Evolutionary conservation across 2,329 filamentous ascomycete genomes (phyloP), one percentile per base, ranked within the genome.

Genomic region (Ophiostoma montium): DNA sequence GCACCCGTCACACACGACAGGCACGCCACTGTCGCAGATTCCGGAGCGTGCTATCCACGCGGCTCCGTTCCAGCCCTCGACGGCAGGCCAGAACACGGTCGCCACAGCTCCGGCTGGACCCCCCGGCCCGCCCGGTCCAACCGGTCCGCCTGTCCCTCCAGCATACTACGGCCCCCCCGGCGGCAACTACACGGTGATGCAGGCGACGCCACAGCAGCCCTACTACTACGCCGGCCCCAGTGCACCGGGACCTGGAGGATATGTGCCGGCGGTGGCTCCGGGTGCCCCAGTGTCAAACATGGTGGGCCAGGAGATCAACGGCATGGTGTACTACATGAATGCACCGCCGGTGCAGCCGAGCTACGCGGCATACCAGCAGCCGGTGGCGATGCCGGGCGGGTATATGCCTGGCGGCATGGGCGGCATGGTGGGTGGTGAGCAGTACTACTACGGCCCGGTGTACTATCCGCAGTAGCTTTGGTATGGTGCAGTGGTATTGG

Each of bases 321-420:
- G 92, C 53, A 96, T 94, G 76, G 88, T 95, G 1, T 96, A 94
- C 64, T 98, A 95, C 62, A 89, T 88, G 59, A 85, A 94, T 60
- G 75, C 86, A 8, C 74, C 80, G n/a, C 82, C 88, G 60, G 68
- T 89, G 44, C 69, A 76, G 54, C 61, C 67, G 45, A 58, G 62
- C 18, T 77, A 75, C 55, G 66, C 69, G 30, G 50, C 66, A 1
- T 75, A 73, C 54, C 27, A 35, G 19, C 67, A 70, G 49, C 60
- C 70, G 7, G 50, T 47, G 0, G 51, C 49, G 0, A 55, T 51
- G 23, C 57, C 53, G 10, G 74, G 70, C 51, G 61, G 70, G 49
- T 86, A 80, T 58, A 68, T 70, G 50, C 62, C 69, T 16, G 76
- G 80, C 54, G 42, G 39, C 15, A 42, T 42, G 39, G n/a, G n/a